Base-by-base conservation (phyloP, 2,329 filamentous ascomycete genomes). In the Aquanectria penicillioides region DNA sequence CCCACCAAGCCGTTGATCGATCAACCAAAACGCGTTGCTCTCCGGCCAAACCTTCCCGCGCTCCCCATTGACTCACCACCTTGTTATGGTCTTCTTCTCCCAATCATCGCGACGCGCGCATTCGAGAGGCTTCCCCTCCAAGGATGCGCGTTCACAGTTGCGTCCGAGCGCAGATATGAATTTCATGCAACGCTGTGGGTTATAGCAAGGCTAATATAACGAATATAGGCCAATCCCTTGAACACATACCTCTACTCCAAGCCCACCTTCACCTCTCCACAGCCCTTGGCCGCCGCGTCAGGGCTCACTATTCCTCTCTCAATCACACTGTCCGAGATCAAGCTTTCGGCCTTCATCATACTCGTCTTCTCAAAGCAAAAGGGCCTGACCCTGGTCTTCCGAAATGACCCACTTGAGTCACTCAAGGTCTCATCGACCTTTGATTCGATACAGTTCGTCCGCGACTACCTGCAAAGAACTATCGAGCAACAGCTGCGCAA, bases 401-500 rank as follows among this genome's bases (percentile, higher is more conserved):
- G 95, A 69, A 98, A 99, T 84, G 95, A 99, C 74, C 95, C 95
- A 5, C 87, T 99, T 61, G 95, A 99, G 75, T 97, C 94, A 5
- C 88, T 99, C 71, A 98, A 97, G 80, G 95, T 99, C 66, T 98
- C 94, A 1, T 98, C 94, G 67, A 99, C 95, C 38, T 99, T 99
- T 77, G 95, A 99, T 80, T 97, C 94, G 11, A 99, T 99, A 71
- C 94, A 95, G 38, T 99, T 99, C 73, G 95, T 99, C 62, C 90
- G 95, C 67, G 94, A 99, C 76, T 98, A 98, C 75, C 81, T 99
- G 55, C 95, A 99, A 73, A 91, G 92, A 74, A 97, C 94, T 61
- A 99, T 99, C 69, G 95, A 99, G 78, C 91, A 87, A 48, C 95
- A 98, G 76, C 79, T 99, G 61, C 89, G 95, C 25, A 93, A 94